These are phyloP conservation scores for Dactylellina drechsleri DNA, from an alignment of 2,329 filamentous ascomycete genomes.

Conservation along the genomic window DNA sequence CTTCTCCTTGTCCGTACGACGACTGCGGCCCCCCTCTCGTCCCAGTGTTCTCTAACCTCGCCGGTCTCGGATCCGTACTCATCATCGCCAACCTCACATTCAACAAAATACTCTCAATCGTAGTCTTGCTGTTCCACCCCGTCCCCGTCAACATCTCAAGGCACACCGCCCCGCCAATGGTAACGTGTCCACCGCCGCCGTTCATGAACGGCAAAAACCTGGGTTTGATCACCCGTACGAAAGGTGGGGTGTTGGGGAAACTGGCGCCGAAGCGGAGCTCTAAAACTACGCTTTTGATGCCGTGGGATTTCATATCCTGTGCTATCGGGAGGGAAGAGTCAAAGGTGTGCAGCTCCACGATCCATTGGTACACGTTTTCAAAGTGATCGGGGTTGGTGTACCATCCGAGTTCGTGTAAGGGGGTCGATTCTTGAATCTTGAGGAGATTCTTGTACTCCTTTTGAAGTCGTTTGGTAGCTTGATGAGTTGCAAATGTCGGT, in stretches of 20 bases:
- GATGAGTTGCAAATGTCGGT: conserved; percentile 72
- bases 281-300: conserved; percentile 75
- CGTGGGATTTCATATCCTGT: conserved; percentile 74
- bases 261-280: conserved; percentile 82
- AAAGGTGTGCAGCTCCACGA: conserved; percentile 88
- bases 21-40: conserved; percentile 10
- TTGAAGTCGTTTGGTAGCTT: conserved; percentile 72
- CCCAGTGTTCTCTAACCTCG: conserved; percentile 68
- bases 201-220: conserved; percentile 76
- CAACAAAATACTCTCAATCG: conserved; percentile 81
- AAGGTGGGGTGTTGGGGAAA: conserved; percentile 82
- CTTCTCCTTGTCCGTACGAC: conserved; percentile 75
- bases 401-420: conserved; percentile 79
- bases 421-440: conserved; percentile 71
- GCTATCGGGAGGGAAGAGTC: conserved; percentile 75
- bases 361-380: conserved; percentile 87
- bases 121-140: conserved; percentile 79
- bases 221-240: conserved; percentile 83
- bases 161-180: conserved; percentile 81
- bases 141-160: conserved; percentile 78
- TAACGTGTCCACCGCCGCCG: conserved; percentile 88
- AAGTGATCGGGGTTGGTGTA: conserved; percentile 76
- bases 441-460: conserved; percentile 73
- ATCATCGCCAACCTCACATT: conserved; percentile 82
- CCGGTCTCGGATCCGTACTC: conserved; percentile 72